These are phyloP conservation scores for Globisporangium ultimum DNA, from an alignment of 352 stramenopile genomes.

Conservation along the genomic window DNA sequence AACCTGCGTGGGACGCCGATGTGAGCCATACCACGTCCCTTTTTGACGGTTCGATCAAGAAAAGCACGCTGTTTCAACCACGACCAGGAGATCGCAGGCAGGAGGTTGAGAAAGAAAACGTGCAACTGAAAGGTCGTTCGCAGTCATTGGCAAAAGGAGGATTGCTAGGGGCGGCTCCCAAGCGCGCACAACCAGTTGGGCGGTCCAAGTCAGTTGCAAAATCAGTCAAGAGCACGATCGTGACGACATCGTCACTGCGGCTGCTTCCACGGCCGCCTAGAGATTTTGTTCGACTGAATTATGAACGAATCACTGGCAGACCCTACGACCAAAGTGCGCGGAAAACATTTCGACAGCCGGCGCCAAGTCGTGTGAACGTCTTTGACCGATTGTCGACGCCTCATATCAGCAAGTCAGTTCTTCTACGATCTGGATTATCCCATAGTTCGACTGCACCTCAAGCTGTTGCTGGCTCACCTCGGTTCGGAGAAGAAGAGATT, in stretches of 20 bases:
- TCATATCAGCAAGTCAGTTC: conserved; percentile 17
- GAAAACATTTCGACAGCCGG: not conserved
- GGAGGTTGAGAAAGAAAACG: conserved; percentile 18
- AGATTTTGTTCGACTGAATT: conserved; percentile 59
- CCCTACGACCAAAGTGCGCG: conserved; percentile 12
- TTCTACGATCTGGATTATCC: conserved; percentile 5
- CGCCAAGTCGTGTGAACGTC: conserved; percentile 15
- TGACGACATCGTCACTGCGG: not conserved
- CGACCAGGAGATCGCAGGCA: conserved; percentile 32
- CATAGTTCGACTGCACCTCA: not conserved
- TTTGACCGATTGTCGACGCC: conserved; percentile 43
- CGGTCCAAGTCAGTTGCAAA: not conserved
- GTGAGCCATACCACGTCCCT: conserved; percentile 23
- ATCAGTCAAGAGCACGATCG: conserved; percentile 7
- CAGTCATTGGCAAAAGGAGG: not conserved
- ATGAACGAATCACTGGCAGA: conserved; percentile 42
- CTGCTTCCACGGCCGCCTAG: conserved; percentile 23
- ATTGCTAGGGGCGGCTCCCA: not conserved
- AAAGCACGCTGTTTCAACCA: conserved; percentile 46
- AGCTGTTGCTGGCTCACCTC: not conserved
- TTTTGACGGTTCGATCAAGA: conserved; percentile 57
- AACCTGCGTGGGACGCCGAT: conserved; percentile 47
- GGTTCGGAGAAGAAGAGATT: not conserved
- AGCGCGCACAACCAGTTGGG: conserved; percentile 23
- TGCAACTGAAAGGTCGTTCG: conserved; percentile 7